phyloP scores from a whole-genome alignment of 2,329 filamentous ascomycete genomes.

The Intubia oerlemansii region DNA sequence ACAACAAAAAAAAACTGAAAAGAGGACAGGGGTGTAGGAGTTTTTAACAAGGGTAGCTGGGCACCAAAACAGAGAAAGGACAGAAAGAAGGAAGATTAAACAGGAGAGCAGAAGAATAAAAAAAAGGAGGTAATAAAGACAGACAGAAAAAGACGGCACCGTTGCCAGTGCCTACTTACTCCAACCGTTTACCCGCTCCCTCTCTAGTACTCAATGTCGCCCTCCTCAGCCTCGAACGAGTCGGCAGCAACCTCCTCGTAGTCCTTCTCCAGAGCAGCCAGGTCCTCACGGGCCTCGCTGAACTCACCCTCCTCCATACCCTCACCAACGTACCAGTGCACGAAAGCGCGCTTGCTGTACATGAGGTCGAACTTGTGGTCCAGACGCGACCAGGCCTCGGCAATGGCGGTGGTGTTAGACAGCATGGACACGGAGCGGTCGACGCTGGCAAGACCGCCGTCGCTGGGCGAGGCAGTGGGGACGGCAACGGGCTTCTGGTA shows the following conservation, averaged over 20 bases:
- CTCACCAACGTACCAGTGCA: slow-evolving; percentile 69
- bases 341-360: slow-evolving; percentile 59
- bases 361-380: slow-evolving; percentile 61
- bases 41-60: too few relatives aligned
- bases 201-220: slow-evolving; percentile 71
- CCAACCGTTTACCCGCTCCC: too few relatives aligned
- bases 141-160: too few relatives aligned
- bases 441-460: slow-evolving; percentile 38
- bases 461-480: slow-evolving; percentile 25
- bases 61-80: not conserved
- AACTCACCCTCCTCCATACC: slow-evolving; percentile 89
- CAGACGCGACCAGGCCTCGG: slow-evolving; percentile 51
- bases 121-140: not conserved
- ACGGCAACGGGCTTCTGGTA: slow-evolving; percentile 46
- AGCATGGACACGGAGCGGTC: slow-evolving; percentile 46
- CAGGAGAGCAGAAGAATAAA: not conserved
- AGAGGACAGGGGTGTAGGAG: too few relatives aligned
- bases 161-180: too few relatives aligned
- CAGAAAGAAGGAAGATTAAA: not conserved
- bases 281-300: slow-evolving; percentile 67
- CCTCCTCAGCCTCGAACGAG: slow-evolving; percentile 41
- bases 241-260: slow-evolving; percentile 71
- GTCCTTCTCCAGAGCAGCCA: slow-evolving; percentile 69
- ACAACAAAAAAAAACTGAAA: too few relatives aligned
- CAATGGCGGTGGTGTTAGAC: slow-evolving; percentile 55